phyloP scores from a whole-genome alignment of 257 asterid species.

The Perilla frutescens region DNA sequence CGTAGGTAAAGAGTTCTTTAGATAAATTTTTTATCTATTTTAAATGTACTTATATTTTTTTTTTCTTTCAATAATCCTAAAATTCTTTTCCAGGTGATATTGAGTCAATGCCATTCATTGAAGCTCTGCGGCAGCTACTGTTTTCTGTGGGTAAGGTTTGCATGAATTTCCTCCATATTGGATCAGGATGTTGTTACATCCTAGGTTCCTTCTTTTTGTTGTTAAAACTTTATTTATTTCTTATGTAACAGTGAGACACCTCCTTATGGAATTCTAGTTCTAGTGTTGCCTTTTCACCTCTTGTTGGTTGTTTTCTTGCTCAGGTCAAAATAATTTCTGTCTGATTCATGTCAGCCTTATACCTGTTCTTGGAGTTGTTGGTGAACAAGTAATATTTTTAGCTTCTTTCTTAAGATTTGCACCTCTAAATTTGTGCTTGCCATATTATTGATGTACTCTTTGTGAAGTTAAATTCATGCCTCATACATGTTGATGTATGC shows the following conservation, averaged over 20 bases:
- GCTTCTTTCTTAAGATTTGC: slow-evolving; percentile 11
- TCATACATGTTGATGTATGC: slow-evolving; percentile 31
- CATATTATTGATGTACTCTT: not conserved
- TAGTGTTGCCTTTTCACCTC: slow-evolving; percentile 17
- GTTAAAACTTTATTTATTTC: not conserved
- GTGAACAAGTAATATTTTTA: slow-evolving; percentile 83
- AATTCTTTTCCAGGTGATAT: slow-evolving; percentile 74
- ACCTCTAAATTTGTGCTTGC: slow-evolving; percentile 4
- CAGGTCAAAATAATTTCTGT: slow-evolving; percentile 90
- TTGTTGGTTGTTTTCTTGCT: slow-evolving; percentile 29
- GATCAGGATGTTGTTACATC: slow-evolving; percentile 7
- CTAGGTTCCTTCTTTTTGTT: slow-evolving; percentile 19
- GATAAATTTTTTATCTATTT: not conserved
- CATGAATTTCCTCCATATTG: slow-evolving; percentile 18
- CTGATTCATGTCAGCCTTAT: slow-evolving; percentile 96
- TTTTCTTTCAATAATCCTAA: slow-evolving; percentile 22
- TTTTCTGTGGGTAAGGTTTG: slow-evolving; percentile 82
- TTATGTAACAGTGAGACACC: not conserved
- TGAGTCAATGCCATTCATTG: slow-evolving; percentile 98
- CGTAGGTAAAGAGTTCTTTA: slow-evolving; percentile 65
- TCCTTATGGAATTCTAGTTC: slow-evolving; percentile 18
- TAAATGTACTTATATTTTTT: not conserved
- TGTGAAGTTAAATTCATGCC: slow-evolving; percentile 21
- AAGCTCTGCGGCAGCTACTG: slow-evolving; percentile 89
- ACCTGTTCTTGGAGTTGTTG: slow-evolving; percentile 95